Percentiles rank a stretch among this genome's conserved stretches.
Evolutionary conservation across 2,329 filamentous ascomycete genomes (phyloP).

Genomic region (Ascochyta pisi): DNA sequence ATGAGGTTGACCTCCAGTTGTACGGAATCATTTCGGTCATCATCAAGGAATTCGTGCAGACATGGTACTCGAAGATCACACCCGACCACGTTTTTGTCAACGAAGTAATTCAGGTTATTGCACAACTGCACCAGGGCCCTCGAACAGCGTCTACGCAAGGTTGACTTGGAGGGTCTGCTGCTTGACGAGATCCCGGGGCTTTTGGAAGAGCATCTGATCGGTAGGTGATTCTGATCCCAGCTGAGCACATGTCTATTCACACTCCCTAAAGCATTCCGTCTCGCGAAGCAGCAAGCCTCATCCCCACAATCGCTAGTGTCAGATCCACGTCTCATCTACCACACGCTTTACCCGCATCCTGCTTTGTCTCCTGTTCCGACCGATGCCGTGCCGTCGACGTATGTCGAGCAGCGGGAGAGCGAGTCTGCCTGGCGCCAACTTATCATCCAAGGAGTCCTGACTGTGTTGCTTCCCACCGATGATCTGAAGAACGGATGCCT

Average conservation of each 20-base stretch:
- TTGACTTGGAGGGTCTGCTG: slow-evolving; percentile 82
- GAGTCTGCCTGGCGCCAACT: slow-evolving; percentile 87
- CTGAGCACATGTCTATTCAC: slow-evolving; percentile 34
- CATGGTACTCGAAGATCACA: slow-evolving; percentile 93
- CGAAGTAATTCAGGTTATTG: slow-evolving; percentile 88
- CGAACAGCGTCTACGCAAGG: slow-evolving; percentile 81
- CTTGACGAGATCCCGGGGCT: slow-evolving; percentile 88
- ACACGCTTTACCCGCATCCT: slow-evolving; percentile 81
- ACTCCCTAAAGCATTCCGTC: slow-evolving; percentile 70
- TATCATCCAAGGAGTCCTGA: slow-evolving; percentile 81
- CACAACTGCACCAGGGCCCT: slow-evolving; percentile 89
- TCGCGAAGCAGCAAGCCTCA: slow-evolving; percentile 64
- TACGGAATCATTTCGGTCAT: slow-evolving; percentile 93
- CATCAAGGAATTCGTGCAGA: slow-evolving; percentile 86
- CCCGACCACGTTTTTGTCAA: slow-evolving; percentile 86
- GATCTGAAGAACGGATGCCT: slow-evolving; percentile 89
- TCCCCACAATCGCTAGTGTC: slow-evolving; percentile 66
- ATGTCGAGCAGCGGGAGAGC: slow-evolving; percentile 72
- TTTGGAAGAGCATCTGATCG: slow-evolving; percentile 78
- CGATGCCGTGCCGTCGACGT: slow-evolving; percentile 57
- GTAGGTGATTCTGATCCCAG: slow-evolving; percentile 58
- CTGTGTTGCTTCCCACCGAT: slow-evolving; percentile 87
- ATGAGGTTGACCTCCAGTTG: slow-evolving; percentile 90
- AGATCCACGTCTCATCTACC: slow-evolving; percentile 75
- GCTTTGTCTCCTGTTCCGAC: slow-evolving; percentile 79